phyloP scores from a whole-genome alignment of 78 protist genomes.

The Mastigamoeba balamuthi region DNA sequence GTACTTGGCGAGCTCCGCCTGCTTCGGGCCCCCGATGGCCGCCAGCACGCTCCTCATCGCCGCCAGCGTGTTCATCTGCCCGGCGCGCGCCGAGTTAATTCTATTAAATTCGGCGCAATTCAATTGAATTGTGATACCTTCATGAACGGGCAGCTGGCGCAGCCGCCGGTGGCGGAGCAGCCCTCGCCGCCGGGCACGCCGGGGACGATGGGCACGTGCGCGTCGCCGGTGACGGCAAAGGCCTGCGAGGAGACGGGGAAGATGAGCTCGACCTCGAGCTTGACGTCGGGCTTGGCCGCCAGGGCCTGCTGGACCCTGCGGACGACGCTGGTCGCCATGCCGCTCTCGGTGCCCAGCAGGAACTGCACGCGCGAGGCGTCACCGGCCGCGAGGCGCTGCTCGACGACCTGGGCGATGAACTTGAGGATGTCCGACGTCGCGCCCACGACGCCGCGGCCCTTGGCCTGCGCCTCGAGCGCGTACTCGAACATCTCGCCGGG shows the following conservation, averaged over 20 bases:
- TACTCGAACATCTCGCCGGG: conserved; percentile 16
- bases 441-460: conserved; percentile 4
- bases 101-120: too few relatives aligned
- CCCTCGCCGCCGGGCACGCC: conserved; percentile 9
- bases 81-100: background rate
- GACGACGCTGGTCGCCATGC: conserved; percentile 1
- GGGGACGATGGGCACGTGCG: background rate
- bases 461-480: conserved; percentile 2
- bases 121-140: too few relatives aligned
- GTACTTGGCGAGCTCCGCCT: background rate
- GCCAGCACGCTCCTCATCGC: background rate
- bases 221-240: background rate
- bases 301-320: background rate
- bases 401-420: background rate
- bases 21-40: background rate
- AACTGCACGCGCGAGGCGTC: background rate
- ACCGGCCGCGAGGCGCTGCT: background rate
- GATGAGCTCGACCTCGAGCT: conserved; percentile 2
- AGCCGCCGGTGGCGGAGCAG: conserved; percentile 8
- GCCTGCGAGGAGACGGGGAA: conserved; percentile 10
- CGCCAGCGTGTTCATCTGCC: background rate
- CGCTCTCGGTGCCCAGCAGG: conserved; percentile 4
- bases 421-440: conserved; percentile 8
- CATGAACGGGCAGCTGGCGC: conserved; percentile 9
- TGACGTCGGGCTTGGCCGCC: background rate